Evolutionary conservation across 1,139 yeast genomes (phyloP).

Genomic region (Blastobotrys illinoisensis): DNA sequence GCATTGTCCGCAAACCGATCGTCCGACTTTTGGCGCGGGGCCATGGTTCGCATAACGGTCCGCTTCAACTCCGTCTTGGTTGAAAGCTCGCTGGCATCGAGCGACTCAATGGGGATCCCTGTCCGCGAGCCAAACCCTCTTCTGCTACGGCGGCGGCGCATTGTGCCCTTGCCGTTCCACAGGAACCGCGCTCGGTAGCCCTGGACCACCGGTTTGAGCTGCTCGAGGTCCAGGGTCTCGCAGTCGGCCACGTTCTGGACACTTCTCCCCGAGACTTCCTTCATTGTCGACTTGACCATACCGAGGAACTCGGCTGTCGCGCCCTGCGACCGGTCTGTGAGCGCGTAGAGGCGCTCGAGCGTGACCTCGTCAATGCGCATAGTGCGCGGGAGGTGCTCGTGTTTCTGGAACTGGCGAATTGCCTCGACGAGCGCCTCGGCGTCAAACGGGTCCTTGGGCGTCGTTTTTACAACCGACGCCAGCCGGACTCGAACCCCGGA

Average conservation of each 20-base stretch:
- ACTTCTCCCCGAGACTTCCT: conserved; percentile 50
- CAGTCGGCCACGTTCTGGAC: conserved; percentile 42
- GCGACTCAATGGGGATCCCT: conserved; percentile 26
- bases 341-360: conserved; percentile 50
- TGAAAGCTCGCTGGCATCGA: conserved; percentile 16
- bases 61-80: conserved; percentile 17
- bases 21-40: conserved; percentile 1
- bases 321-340: conserved; percentile 39
- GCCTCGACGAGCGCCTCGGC: conserved; percentile 58
- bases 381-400: conserved; percentile 52
- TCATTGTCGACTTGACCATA: conserved; percentile 67
- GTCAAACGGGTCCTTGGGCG: conserved; percentile 85
- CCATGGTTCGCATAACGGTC: conserved; percentile 21
- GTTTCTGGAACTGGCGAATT: conserved; percentile 63
- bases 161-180: conserved; percentile 44
- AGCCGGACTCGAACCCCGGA: conserved; percentile 63
- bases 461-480: conserved; percentile 66
- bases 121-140: conserved; percentile 7
- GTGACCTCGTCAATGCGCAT: conserved; percentile 61
- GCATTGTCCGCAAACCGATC: not conserved
- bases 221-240: conserved; percentile 48
- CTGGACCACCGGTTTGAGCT: conserved; percentile 38
- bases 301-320: conserved; percentile 48
- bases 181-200: conserved; percentile 45
- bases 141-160: conserved; percentile 11